Evolutionary conservation across 2,329 filamentous ascomycete species (phyloP), one percentile per base, ranked within the genome.

Genomic region (Neofusicoccum cordaticola): DNA sequence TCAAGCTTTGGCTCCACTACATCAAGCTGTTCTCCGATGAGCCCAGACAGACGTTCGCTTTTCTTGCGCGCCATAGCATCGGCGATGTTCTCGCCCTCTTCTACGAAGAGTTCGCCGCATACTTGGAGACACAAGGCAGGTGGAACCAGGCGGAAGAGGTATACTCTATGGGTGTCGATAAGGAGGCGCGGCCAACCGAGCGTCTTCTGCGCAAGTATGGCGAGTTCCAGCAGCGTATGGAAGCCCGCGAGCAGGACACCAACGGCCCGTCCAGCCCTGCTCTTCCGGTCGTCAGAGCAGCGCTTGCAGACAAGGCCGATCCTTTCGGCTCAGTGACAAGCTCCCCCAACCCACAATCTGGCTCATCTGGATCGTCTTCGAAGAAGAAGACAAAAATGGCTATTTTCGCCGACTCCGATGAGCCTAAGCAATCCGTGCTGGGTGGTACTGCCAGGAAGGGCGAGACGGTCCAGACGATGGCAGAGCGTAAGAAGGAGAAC

Each of bases 91-190:
- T 99, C 2, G 95, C 95, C 1, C 82, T 98, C 3, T 99, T 93
- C 77, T 99, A 99, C 78, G 95, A 99, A 75, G 95, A 98, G 73
- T 99, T 96, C 74, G 93, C 95, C 0, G 90, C 88, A 1, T 98
- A 93, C 92, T 82, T 99, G 6, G 95, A 99, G 79, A 84, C 87
- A 41, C 90, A 89, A 6, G 90, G 88, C 13, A 84, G 94, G 68
- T 97, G 92, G 90, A 85, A 83, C 22, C 95, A 99, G 76, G 94
- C 95, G 0, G 93, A 97, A 71, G 95, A 99, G 76, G 91, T 99
- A 0, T 98, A 96, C 76, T 88, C 89, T 70, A 82, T 97, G 68
- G 95, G 95, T 1, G 90, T 99, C 62, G 91, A 97, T 76, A 88
- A 88, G 47, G 93, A 96, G 71, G 95, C 95, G 3, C 85, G 91